phyloP scores from a whole-genome alignment of 148 eudicot genomes.

The Camellia japonica region DNA sequence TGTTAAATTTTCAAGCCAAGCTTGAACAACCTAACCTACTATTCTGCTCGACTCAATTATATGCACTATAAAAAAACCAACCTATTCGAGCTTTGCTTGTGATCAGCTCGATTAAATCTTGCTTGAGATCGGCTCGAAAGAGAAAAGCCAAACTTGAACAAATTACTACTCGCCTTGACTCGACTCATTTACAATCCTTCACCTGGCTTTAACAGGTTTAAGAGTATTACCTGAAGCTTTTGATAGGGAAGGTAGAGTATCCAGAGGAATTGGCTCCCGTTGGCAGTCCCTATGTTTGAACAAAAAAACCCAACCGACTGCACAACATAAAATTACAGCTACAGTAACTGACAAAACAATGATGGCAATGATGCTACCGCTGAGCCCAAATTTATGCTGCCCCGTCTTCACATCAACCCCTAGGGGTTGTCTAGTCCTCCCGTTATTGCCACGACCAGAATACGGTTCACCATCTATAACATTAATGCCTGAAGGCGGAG shows the following conservation, averaged over 20 bases:
- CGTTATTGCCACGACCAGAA: slow-evolving; percentile 49
- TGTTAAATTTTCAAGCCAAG: no score
- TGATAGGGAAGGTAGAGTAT: slow-evolving; percentile 44
- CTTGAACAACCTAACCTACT: no score
- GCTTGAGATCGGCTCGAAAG: no score
- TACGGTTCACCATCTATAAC: slow-evolving; percentile 47
- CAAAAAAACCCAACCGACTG: slow-evolving; percentile 54
- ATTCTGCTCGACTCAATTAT: no score
- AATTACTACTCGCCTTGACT: no score
- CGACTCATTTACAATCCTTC: neutral
- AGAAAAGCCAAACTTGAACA: no score
- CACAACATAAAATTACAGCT: slow-evolving; percentile 43
- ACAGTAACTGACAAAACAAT: slow-evolving; percentile 60
- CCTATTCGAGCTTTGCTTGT: no score
- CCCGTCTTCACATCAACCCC: slow-evolving; percentile 60
- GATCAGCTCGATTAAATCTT: no score
- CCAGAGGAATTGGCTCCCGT: slow-evolving; percentile 39
- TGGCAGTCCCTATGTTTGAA: slow-evolving; percentile 43
- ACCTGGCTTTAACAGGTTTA: slow-evolving; percentile 6
- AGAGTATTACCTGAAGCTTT: slow-evolving; percentile 67
- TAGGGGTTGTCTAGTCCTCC: slow-evolving; percentile 60
- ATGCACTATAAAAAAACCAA: no score
- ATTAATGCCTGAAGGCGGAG: slow-evolving; percentile 69
- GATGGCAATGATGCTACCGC: slow-evolving; percentile 55
- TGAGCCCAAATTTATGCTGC: slow-evolving; percentile 41